Evolutionary conservation across 1,284 basidiomycete genomes (phyloP).

Genomic region (Tausonia pullulans): DNA sequence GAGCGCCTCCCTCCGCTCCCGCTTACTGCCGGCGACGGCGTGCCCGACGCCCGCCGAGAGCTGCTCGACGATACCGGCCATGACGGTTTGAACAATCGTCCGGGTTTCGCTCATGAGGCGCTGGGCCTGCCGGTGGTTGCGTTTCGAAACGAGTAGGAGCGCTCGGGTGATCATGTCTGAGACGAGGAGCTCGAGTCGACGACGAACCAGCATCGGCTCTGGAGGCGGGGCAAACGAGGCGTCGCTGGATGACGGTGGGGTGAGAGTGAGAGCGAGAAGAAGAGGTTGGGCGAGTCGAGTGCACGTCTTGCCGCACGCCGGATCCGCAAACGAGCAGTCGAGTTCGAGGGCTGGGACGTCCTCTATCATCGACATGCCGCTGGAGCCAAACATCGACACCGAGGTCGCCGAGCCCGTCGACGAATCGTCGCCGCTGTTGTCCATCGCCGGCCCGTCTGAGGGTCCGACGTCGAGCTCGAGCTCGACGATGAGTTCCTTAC

Average conservation of each 20-base stretch:
- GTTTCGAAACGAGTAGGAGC: slow-evolving; percentile 72
- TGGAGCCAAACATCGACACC: not conserved
- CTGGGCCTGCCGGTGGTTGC: slow-evolving; percentile 74
- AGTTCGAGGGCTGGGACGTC: slow-evolving; percentile 86
- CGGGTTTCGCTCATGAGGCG: slow-evolving; percentile 80
- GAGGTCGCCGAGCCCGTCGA: slow-evolving; percentile 6
- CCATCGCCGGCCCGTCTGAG: not conserved
- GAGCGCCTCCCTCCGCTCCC: slow-evolving; percentile 53
- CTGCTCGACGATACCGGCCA: slow-evolving; percentile 63
- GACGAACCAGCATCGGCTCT: slow-evolving; percentile 68
- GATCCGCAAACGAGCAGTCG: slow-evolving; percentile 85
- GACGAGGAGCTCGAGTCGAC: slow-evolving; percentile 83
- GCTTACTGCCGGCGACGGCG: not conserved
- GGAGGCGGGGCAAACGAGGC: slow-evolving; percentile 36
- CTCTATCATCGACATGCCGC: slow-evolving; percentile 56
- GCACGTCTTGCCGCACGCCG: slow-evolving; percentile 63
- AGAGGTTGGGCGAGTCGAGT: slow-evolving; percentile 77
- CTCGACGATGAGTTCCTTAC: slow-evolving; percentile 87
- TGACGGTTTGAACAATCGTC: slow-evolving; percentile 68
- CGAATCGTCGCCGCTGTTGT: not conserved
- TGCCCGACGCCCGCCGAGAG: slow-evolving; percentile 28
- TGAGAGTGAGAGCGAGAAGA: slow-evolving; percentile 72
- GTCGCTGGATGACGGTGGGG: slow-evolving; percentile 46
- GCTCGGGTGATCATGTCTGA: slow-evolving; percentile 91
- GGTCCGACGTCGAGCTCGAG: slow-evolving; percentile 56